A percentile compares a stretch with the other conserved stretches of the same genome.
Conservation (phyloP, 1,139 yeast species). For the Tardiomyces digboiensis region DNA sequence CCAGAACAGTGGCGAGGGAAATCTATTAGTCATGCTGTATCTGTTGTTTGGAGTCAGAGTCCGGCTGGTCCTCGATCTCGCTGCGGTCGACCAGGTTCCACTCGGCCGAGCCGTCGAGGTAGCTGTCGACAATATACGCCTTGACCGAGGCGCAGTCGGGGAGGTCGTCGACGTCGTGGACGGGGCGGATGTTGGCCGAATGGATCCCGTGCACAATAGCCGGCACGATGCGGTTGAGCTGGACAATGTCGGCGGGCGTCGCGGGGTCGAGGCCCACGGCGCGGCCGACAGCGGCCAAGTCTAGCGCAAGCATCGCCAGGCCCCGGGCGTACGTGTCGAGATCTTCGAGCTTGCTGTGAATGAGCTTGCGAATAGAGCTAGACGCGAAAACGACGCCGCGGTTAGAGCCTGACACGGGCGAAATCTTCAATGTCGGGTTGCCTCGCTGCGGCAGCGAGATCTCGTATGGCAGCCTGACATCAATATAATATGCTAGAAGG, state of each 20-base stretch:
- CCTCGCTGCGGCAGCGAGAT: constrained; percentile 20
- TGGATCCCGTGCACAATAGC: constrained; percentile 10
- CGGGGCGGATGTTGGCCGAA: constrained; percentile 10
- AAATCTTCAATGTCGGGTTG: constrained; percentile 9
- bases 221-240: constrained; percentile 11
- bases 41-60: too few species aligned
- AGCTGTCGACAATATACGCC: constrained; percentile 23
- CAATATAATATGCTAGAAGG: constrained; percentile 25
- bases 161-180: constrained; percentile 9
- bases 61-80: too few species aligned
- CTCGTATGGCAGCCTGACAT: constrained; percentile 23
- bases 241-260: constrained; percentile 11
- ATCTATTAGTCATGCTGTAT: too few species aligned
- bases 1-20: too few species aligned
- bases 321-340: constrained; percentile 23
- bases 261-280: constrained; percentile 11
- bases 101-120: constrained; percentile 25
- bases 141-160: constrained; percentile 18
- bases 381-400: constrained; percentile 14
- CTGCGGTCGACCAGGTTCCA: constrained; percentile 25
- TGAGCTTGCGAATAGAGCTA: constrained; percentile 12
- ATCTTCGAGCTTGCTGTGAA: constrained; percentile 15
- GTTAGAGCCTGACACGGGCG: constrained; percentile 10
- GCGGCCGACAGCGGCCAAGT: constrained; percentile 17
- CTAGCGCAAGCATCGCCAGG: constrained; percentile 26